Evolutionary conservation across 2,329 filamentous ascomycete species (phyloP), one percentile per base, ranked within the genome.

Genomic region (Penicillium sclerotiorum): DNA sequence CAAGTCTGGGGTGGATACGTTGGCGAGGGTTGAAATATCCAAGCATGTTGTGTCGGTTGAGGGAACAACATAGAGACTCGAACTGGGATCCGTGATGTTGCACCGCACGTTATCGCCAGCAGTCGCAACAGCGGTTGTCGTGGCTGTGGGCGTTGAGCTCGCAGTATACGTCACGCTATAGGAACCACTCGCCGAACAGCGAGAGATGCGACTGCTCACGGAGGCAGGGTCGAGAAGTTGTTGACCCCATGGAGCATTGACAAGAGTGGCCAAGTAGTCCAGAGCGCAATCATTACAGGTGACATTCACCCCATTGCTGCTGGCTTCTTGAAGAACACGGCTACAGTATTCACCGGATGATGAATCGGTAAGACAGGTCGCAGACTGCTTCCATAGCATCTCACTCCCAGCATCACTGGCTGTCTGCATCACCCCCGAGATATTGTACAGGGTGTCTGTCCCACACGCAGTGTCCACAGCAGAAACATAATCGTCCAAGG

Each of bases 201-300:
- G 15, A 9, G 30, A 36, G 13, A 45, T 13, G 8, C 20, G 42
- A 27, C 32, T 35, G 9, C 9, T 15, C 15, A 45, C 6, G 13
- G 22, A 5, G 5, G 42, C 18, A 6, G 42, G 42, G 13, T 9
- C 12, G 30, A 45, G 20, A 17, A 45, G 20, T 18, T 45, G 12
- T 21, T 45, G 42, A 36, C 28, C 42, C 42, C 42, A 45, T 37
- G 13, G 12, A 25, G 42, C n/a, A 25, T 45, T 45, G 17, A 37
- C 20, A 13, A 45, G 1, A 5, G 30, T 27, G n/a, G 20, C 11
- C 42, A 45, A 21, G 21, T 45, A 37, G 9, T 36, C 18, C 18
- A 45, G 27, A 45, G 13, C 12, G 30, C 42, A 45, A 40, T 23
- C 21, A 27, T 25, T 40, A 15, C 37, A 40, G 20, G 20, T 40